A percentile compares a stretch with the other conserved stretches of the same genome.
Evolutionary conservation across 306 rosid species (phyloP).

Genomic region (Gastrolobium bilobum): DNA sequence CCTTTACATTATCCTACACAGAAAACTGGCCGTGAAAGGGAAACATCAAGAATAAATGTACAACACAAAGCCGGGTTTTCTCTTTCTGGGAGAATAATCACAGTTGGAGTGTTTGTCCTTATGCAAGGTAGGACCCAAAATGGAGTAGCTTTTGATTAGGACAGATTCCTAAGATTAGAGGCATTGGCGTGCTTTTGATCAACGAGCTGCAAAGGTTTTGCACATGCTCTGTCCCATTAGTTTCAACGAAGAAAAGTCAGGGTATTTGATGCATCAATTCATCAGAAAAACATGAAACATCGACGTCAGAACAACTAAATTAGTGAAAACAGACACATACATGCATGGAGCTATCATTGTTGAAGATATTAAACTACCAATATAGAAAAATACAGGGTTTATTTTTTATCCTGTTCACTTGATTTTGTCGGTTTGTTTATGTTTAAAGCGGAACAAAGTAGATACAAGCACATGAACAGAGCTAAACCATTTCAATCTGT

Average conservation of each 20-base stretch:
- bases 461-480: conserved; percentile 32
- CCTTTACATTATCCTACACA: conserved; percentile 19
- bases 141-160: conserved; percentile 22
- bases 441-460: conserved; percentile 34
- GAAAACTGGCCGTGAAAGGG: conserved; percentile 42
- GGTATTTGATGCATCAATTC: conserved; percentile 13
- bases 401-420: conserved; percentile 10
- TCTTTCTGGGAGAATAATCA: conserved; percentile 46
- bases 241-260: conserved; percentile 1
- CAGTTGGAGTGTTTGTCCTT: conserved; percentile 42
- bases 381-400: neutral
- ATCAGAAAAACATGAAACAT: conserved; percentile 21
- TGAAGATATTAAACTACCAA: conserved; percentile 40
- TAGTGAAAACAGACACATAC: conserved; percentile 20
- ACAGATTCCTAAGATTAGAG: conserved; percentile 34
- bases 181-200: neutral
- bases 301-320: conserved; percentile 13
- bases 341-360: conserved; percentile 45
- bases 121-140: conserved; percentile 48
- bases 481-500: conserved; percentile 1
- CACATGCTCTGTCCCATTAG: conserved; percentile 42
- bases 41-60: conserved; percentile 40
- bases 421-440: conserved; percentile 37
- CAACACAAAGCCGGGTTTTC: conserved; percentile 28
- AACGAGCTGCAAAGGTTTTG: neutral